These are phyloP conservation scores for Protomyces arabidopsidicola DNA, from an alignment of 1,139 yeast genomes.

Conservation along the genomic window DNA sequence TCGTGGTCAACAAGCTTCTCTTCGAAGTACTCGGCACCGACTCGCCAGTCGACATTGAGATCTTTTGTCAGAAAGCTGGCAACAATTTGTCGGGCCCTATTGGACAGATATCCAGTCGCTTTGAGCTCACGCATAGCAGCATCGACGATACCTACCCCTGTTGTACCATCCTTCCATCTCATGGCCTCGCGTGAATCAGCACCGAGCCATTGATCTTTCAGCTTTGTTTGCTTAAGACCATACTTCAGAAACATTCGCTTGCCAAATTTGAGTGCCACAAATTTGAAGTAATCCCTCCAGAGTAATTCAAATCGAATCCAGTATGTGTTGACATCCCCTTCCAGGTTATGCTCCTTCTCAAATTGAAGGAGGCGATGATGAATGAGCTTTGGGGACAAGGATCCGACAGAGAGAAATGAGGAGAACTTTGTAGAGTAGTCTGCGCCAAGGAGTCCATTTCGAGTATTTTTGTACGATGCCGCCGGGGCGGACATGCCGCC, in stretches of 20 bases:
- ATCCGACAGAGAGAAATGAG: slow-evolving; percentile 17
- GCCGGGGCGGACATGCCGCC: slow-evolving; percentile 23
- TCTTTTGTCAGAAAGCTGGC: slow-evolving; percentile 53
- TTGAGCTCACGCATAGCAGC: slow-evolving; percentile 53
- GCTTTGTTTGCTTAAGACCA: slow-evolving; percentile 13
- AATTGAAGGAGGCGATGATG: slow-evolving; percentile 18
- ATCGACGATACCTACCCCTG: slow-evolving; percentile 48
- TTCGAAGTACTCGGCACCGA: slow-evolving; percentile 52
- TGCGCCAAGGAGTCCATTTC: slow-evolving; percentile 22
- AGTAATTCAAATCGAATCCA: slow-evolving; percentile 25
- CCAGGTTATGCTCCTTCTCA: slow-evolving; percentile 7
- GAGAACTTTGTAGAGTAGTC: slow-evolving; percentile 26
- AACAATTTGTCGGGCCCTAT: slow-evolving; percentile 52
- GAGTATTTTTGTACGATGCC: slow-evolving; percentile 17
- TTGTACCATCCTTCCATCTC: slow-evolving; percentile 36
- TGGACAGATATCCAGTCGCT: slow-evolving; percentile 51
- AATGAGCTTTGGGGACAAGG: slow-evolving; percentile 9
- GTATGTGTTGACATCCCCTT: slow-evolving; percentile 22
- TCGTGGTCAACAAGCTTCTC: slow-evolving; percentile 51
- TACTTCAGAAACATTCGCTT: slow-evolving; percentile 7
- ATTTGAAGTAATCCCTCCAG: slow-evolving; percentile 27
- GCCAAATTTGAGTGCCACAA: slow-evolving; percentile 21
- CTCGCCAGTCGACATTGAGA: slow-evolving; percentile 52
- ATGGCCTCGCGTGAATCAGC: slow-evolving; percentile 7
- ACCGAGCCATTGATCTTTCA: slow-evolving; percentile 13